phyloP scores from a whole-genome alignment of 805 yeast species.

The Saccharomyces eubayanus region DNA sequence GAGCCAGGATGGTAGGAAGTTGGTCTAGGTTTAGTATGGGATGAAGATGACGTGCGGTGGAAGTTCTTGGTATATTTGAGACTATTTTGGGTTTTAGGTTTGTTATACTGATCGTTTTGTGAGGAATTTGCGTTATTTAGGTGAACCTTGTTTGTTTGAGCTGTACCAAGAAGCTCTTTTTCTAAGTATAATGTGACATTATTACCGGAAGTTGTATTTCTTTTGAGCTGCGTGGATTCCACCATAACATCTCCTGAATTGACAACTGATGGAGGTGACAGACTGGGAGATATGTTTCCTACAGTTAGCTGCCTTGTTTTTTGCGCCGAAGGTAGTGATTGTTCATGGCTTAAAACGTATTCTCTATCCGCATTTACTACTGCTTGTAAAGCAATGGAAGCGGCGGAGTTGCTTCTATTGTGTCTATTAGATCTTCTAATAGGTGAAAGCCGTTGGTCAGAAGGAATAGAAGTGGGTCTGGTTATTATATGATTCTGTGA shows the following conservation, averaged over 20 bases:
- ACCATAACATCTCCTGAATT: background rate
- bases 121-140: background rate
- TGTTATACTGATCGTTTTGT: background rate
- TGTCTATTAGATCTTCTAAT: constrained; percentile 21
- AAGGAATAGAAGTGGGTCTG: constrained; percentile 33
- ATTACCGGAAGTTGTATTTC: background rate
- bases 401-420: constrained; percentile 40
- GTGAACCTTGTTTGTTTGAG: background rate
- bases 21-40: constrained; percentile 4
- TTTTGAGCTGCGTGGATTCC: constrained; percentile 34
- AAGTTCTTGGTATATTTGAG: constrained; percentile 8
- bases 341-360: constrained; percentile 5
- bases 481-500: constrained; percentile 54
- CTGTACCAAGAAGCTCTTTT: background rate
- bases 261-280: background rate
- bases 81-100: background rate
- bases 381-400: constrained; percentile 63
- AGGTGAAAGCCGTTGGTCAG: constrained; percentile 20
- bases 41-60: constrained; percentile 27
- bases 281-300: constrained; percentile 3
- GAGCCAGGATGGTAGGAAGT: background rate
- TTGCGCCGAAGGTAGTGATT: constrained; percentile 12
- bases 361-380: constrained; percentile 54
- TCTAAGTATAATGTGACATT: background rate
- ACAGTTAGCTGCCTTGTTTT: constrained; percentile 11